Base-by-base conservation (phyloP, 2,329 filamentous ascomycete genomes). In the Botryotinia narcissicola region DNA sequence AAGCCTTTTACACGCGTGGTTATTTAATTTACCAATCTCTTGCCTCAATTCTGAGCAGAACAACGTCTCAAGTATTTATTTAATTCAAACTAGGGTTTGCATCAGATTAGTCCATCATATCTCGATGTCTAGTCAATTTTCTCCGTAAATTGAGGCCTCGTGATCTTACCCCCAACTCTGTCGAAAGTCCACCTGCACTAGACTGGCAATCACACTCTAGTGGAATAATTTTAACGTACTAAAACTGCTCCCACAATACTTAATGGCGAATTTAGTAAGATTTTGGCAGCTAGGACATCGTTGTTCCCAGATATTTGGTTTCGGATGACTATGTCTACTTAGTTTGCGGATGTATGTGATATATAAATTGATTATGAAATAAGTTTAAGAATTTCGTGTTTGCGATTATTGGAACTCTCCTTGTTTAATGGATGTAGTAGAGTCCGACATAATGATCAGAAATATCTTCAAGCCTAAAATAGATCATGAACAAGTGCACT, bases 31-130 rank as follows among this genome's bases (percentile, higher is more conserved):
- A 10, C 4, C 48, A 6, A n/a, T 51, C 12, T 51, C 25, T 14
- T 51, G 25, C 25, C 4, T n/a, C 4, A 14, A 16, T 51, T 14
- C 25, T 16, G 4, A 51, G 12, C 12, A n/a, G 12, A n/a, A 4
- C 4, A 16, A 14, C 4, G 20, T 51, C 9, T 51, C 25, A 51
- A 51, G 0, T 7, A n/a, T n/a, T 4, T 7, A 0, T n/a, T 0
- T 25, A 51, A 16, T n/a, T 51, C 25, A 51, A 14, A 3, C 4
- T 1, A 51, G 25, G 1, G 0, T 51, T n/a, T n/a, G 12, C 25
- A 51, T 25, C 46, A 1, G 4, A 4, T n/a, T 51, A 51, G 0
- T 51, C 4, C 10, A 25, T n/a, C 25, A 3, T n/a, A 51, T 7
- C 4, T 51, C 12, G 46, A 51, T 51, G 22, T 14, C 10, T 16